Conservation (phyloP, 225 moss, liverwort and hornwort species). For the Marchantia polymorpha region DNA sequence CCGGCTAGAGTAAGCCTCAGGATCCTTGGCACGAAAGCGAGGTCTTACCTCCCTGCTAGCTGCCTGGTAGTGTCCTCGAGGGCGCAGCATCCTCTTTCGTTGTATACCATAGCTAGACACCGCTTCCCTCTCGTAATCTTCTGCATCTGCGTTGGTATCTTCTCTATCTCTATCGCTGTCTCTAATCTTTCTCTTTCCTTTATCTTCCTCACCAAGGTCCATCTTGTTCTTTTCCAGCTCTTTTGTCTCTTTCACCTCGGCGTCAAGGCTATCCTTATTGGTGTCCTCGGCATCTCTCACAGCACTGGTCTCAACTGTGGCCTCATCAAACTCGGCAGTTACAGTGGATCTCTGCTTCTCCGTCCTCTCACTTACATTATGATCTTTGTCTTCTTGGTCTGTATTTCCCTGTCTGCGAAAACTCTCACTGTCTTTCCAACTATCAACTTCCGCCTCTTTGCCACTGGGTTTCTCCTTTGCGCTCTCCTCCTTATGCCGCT, state of each 20-base stretch:
- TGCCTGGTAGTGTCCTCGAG: slow-evolving; percentile 64
- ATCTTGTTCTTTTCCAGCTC: slow-evolving; percentile 57
- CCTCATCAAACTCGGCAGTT: slow-evolving; percentile 23
- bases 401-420: slow-evolving; percentile 52
- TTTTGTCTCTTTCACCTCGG: slow-evolving; percentile 53
- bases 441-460: slow-evolving; percentile 50
- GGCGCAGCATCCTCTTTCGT: slow-evolving; percentile 83
- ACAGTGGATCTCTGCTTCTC: slow-evolving; percentile 31
- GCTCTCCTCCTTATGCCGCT: slow-evolving; percentile 56
- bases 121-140: slow-evolving; percentile 75
- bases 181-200: slow-evolving; percentile 59
- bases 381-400: slow-evolving; percentile 44
- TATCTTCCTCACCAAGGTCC: slow-evolving; percentile 55
- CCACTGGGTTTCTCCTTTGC: slow-evolving; percentile 44
- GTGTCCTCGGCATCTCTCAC: slow-evolving; percentile 18
- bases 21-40: slow-evolving; percentile 80
- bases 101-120: slow-evolving; percentile 65
- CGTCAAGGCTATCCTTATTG: slow-evolving; percentile 51
- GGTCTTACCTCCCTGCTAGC: slow-evolving; percentile 64
- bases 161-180: slow-evolving; percentile 53
- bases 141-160: slow-evolving; percentile 44
- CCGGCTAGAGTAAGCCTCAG: slow-evolving; percentile 52
- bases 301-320: slow-evolving; percentile 20
- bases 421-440: slow-evolving; percentile 56
- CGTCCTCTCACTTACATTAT: slow-evolving; percentile 15